Conservation (phyloP, 2,329 filamentous ascomycete species). For the Trichophyton simii region DNA sequence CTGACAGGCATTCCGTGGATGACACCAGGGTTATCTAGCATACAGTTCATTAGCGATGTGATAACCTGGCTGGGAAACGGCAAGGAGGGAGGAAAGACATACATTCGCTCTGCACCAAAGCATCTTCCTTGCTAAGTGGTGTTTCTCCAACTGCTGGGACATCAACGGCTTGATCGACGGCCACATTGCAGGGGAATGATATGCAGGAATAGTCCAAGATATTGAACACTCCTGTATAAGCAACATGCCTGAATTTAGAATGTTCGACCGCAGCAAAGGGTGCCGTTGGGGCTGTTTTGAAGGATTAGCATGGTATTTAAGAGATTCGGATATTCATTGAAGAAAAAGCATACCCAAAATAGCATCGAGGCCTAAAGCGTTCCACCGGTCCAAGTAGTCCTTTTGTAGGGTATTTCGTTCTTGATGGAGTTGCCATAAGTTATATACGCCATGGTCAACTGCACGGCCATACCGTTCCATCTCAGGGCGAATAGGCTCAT, state of each 20-base stretch:
- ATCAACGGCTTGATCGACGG: slow-evolving; percentile 41
- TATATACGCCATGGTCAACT: slow-evolving; percentile 31
- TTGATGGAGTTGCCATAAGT: slow-evolving; percentile 40
- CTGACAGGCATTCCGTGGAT: slow-evolving; percentile 25
- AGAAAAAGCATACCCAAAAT: slow-evolving; percentile 13
- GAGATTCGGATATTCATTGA: background rate
- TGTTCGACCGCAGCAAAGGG: slow-evolving; percentile 33
- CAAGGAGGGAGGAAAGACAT: slow-evolving; percentile 17
- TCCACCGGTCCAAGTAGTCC: slow-evolving; percentile 22
- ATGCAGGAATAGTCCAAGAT: slow-evolving; percentile 45
- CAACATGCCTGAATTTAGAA: slow-evolving; percentile 36
- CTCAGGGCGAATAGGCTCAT: slow-evolving; percentile 35
- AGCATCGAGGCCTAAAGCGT: slow-evolving; percentile 31
- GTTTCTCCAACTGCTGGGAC: slow-evolving; percentile 19
- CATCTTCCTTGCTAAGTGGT: slow-evolving; percentile 34
- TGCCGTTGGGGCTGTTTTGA: slow-evolving; percentile 24
- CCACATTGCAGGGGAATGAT: slow-evolving; percentile 42
- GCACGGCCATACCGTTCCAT: slow-evolving; percentile 36
- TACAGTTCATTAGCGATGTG: background rate
- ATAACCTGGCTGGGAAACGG: background rate
- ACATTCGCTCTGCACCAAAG: slow-evolving; percentile 38
- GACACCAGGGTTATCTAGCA: slow-evolving; percentile 35
- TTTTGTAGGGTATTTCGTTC: slow-evolving; percentile 26
- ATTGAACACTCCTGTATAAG: slow-evolving; percentile 40
- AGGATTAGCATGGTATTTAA: slow-evolving; percentile 11